A percentile compares a stretch with the other conserved stretches of the same genome.
phyloP scores from a whole-genome alignment of 257 asterid species.

The Nicotiana tabacum region DNA sequence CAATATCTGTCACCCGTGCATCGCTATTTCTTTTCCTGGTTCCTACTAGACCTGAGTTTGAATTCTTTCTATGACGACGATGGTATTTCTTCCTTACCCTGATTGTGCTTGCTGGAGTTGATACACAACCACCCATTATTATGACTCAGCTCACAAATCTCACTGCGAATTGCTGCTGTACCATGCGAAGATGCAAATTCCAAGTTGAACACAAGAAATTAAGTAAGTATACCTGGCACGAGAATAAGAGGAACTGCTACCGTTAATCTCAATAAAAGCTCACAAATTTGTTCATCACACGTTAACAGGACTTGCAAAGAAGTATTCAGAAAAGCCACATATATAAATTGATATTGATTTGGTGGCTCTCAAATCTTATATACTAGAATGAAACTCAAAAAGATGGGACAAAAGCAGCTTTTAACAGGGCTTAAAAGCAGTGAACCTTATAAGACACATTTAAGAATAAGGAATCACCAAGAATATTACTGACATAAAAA shows the following conservation, averaged over 20 bases:
- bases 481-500: conserved; percentile 6
- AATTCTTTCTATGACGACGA: conserved; percentile 23
- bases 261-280: not conserved
- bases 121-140: conserved; percentile 83
- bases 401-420: not conserved
- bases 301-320: too few species aligned
- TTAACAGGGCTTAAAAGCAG: conserved; percentile 8
- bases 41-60: conserved; percentile 34
- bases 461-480: not conserved
- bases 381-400: not conserved
- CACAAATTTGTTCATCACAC: not conserved
- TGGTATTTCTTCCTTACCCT: conserved; percentile 41
- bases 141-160: conserved; percentile 22
- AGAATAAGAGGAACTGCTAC: not conserved
- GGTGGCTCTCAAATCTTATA: not conserved
- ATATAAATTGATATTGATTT: too few species aligned
- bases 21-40: conserved; percentile 47
- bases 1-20: conserved; percentile 54
- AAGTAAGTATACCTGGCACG: not conserved
- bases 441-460: not conserved
- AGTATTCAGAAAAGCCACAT: too few species aligned
- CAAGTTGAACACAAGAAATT: conserved; percentile 1
- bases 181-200: conserved; percentile 13
- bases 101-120: conserved; percentile 36
- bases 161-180: not conserved